Percentiles rank a stretch among this genome's conserved stretches.
phyloP scores from a whole-genome alignment of 495 filamentous ascomycete species.

The Bombardia bombarda region DNA sequence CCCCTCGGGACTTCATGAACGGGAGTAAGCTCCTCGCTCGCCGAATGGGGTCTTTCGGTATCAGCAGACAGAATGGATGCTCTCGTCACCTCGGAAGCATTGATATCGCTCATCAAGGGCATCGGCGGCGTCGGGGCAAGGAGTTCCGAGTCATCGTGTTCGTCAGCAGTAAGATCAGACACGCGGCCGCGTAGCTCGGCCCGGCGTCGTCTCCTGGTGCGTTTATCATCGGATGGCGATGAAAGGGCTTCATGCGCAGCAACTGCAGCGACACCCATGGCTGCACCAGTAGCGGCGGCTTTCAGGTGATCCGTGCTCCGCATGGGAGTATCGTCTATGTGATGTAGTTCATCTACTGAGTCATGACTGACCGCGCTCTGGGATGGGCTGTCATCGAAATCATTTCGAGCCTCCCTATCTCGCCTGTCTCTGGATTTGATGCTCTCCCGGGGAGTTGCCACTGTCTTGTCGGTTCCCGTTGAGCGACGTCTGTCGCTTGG shows the following conservation, averaged over 20 bases:
- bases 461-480: constrained; percentile 17
- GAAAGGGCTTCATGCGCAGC: constrained; percentile 24
- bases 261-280: constrained; percentile 21
- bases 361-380: constrained; percentile 35
- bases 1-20: constrained; percentile 50
- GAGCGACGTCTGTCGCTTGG: constrained; percentile 39
- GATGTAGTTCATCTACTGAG: constrained; percentile 25
- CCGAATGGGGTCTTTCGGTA: constrained; percentile 61
- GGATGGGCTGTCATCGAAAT: constrained; percentile 46
- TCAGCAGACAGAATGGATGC: constrained; percentile 81
- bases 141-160: constrained; percentile 32
- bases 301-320: constrained; percentile 31
- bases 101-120: constrained; percentile 77
- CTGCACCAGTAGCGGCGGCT: constrained; percentile 28
- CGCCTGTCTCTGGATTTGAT: constrained; percentile 31
- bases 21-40: constrained; percentile 46
- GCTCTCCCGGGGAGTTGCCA: constrained; percentile 27
- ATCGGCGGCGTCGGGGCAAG: constrained; percentile 54
- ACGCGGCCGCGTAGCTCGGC: constrained; percentile 32
- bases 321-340: constrained; percentile 34
- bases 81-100: constrained; percentile 78
- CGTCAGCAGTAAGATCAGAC: constrained; percentile 24
- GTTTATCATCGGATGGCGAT: constrained; percentile 38
- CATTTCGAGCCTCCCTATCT: constrained; percentile 48
- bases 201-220: constrained; percentile 34